A percentile compares a stretch with the other conserved stretches of the same genome.
Conservation (phyloP, 2,329 filamentous ascomycete species). For the Periglandula ipomoeae region DNA sequence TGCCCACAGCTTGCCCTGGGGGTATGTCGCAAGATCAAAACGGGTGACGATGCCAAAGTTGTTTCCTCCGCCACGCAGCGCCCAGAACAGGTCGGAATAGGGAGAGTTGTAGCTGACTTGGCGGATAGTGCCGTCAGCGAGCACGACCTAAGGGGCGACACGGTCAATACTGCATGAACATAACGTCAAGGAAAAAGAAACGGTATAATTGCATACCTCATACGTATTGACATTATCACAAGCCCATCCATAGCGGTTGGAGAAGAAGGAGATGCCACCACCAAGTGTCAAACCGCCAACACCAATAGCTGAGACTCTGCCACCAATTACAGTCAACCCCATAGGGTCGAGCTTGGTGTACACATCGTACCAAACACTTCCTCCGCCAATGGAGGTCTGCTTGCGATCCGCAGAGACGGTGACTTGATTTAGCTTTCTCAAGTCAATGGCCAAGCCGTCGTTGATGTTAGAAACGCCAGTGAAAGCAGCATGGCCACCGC, state of each 20-base stretch:
- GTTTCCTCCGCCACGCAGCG: slow-evolving; percentile 44
- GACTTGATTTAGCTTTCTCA: slow-evolving; percentile 16
- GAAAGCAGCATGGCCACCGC: slow-evolving; percentile 24
- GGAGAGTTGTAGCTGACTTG: slow-evolving; percentile 26
- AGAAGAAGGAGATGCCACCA: slow-evolving; percentile 17
- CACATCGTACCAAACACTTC: slow-evolving; percentile 15
- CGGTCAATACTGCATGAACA: too few relatives aligned
- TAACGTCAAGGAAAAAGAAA: too few relatives aligned
- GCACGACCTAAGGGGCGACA: slow-evolving; percentile 36
- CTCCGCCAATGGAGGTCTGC: slow-evolving; percentile 12
- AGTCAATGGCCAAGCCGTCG: slow-evolving; percentile 20
- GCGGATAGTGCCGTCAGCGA: slow-evolving; percentile 31
- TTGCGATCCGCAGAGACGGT: slow-evolving; percentile 10
- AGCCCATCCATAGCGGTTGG: slow-evolving; percentile 13
- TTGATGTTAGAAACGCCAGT: slow-evolving; percentile 19
- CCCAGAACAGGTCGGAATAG: slow-evolving; percentile 48
- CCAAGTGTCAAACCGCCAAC: slow-evolving; percentile 17
- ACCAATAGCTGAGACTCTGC: slow-evolving; percentile 14
- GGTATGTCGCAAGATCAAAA: slow-evolving; percentile 32
- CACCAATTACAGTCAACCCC: slow-evolving; percentile 15
- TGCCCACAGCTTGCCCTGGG: slow-evolving; percentile 29
- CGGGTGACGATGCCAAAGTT: slow-evolving; percentile 48
- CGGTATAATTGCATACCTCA: too few relatives aligned
- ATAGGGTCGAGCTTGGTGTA: slow-evolving; percentile 11
- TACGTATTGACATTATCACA: slow-evolving; percentile 15